Conservation (phyloP, 805 yeast species). For the Nakazawaea holstii region DNA sequence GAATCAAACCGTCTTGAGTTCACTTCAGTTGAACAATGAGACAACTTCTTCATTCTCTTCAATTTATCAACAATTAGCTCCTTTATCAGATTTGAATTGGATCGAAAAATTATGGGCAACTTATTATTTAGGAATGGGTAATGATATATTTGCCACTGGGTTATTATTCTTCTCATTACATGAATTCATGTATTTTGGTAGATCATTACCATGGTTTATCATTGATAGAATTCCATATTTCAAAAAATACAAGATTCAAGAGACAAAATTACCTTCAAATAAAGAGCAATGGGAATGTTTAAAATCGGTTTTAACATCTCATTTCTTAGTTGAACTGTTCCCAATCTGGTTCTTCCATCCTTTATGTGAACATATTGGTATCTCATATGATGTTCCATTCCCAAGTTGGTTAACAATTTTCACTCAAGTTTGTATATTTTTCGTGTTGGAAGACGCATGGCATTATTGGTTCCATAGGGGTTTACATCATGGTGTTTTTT, state of each 20-base stretch:
- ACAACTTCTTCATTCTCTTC: slow-evolving; percentile 14
- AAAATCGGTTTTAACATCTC: slow-evolving; percentile 77
- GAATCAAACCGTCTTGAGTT: not conserved
- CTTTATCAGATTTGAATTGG: slow-evolving; percentile 31
- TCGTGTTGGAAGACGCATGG: slow-evolving; percentile 90
- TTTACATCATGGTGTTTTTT: slow-evolving; percentile 83
- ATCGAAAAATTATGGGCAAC: slow-evolving; percentile 83
- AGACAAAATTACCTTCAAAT: slow-evolving; percentile 70
- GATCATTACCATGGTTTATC: slow-evolving; percentile 89
- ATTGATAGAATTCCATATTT: slow-evolving; percentile 84
- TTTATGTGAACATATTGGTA: slow-evolving; percentile 75
- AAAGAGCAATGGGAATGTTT: slow-evolving; percentile 92
- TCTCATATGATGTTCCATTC: slow-evolving; percentile 78
- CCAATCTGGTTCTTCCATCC: slow-evolving; percentile 99
- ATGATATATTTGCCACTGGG: slow-evolving; percentile 92
- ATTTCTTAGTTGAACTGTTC: slow-evolving; percentile 87
- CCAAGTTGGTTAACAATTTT: slow-evolving; percentile 58
- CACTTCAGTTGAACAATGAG: not conserved
- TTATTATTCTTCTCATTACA: slow-evolving; percentile 75
- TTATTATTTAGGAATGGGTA: slow-evolving; percentile 78
- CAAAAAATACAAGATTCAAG: slow-evolving; percentile 85
- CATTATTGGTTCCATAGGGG: slow-evolving; percentile 94
- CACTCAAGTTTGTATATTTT: slow-evolving; percentile 69
- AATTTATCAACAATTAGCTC: slow-evolving; percentile 20
- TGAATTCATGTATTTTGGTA: slow-evolving; percentile 85